Base-by-base conservation (phyloP, 257 asterid species). In the Penstemon barbatus region DNA sequence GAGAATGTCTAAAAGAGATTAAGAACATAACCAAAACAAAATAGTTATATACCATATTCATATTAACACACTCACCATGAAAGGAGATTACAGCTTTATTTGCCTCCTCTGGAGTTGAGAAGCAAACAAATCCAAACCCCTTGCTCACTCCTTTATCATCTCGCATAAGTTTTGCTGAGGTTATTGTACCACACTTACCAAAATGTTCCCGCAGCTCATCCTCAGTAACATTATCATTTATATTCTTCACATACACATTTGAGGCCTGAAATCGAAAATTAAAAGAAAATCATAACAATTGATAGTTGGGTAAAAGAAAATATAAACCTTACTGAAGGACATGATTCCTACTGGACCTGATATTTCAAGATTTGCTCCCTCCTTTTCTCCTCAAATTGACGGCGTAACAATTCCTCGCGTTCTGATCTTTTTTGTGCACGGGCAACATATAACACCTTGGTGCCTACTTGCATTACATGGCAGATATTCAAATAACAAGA, bases 91-190 rank as follows among this genome's bases (percentile, higher is more conserved):
- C 90, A 39, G 97, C 97, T 63, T 67, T 83, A 60, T 41, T 68
- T 41, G 97, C 97, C 80, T 89, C 97, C 72, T 83, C 91, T 5
- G 92, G 89, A 4, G 74, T 77, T 60, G 97, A 84, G 84, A 87
- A 92, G 86, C 97, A 92, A 65, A 89, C 91, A 78, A 92, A 92
- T 67, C 97, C 98, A 79, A 87, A 89, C 68, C 97, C 98, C 76
- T 81, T 89, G 77, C 91, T 84, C 48, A 84, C 49, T 72, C 95
- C 97, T 74, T 83, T 87, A 18, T 87, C 92, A 74, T 92, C 96
- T 76, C 78, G 80, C 98, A 92, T 92, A 62, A 89, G 72, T 73
- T 82, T 89, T 11, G 81, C 95, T 33, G 97, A 92, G 58, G 89
- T 89, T 66, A 89, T 87, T 40, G 80, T 72, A 42, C 96, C 98